These are phyloP conservation scores for Hanseniaspora jakobsenii DNA, from an alignment of 805 yeast genomes.

Conservation along the genomic window DNA sequence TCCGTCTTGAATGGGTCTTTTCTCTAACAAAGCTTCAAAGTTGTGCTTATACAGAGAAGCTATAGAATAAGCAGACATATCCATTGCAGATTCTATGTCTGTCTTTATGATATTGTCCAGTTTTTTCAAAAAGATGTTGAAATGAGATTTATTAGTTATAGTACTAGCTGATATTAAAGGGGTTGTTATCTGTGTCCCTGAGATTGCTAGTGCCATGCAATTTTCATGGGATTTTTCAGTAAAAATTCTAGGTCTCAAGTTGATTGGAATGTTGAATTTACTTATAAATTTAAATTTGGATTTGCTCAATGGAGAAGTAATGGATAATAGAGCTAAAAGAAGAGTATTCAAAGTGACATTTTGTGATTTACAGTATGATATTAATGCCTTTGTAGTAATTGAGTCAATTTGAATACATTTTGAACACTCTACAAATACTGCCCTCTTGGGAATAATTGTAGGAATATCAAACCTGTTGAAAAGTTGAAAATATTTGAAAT, in stretches of 20 bases:
- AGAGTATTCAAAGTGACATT: conserved; percentile 6
- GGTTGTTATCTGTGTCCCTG: conserved; percentile 4
- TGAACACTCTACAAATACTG: neutral
- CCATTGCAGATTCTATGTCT: neutral
- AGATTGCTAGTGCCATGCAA: conserved; percentile 5
- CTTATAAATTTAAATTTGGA: neutral
- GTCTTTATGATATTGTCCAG: neutral
- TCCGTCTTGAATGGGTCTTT: neutral
- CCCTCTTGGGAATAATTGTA: too few relatives aligned
- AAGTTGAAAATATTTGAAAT: too few relatives aligned
- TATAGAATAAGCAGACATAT: conserved; percentile 7
- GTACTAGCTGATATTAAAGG: neutral
- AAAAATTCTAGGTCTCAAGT: conserved; percentile 6
- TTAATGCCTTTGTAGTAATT: neutral
- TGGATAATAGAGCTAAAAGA: neutral
- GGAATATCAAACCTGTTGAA: too few relatives aligned
- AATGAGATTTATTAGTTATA: neutral
- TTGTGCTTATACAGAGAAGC: conserved; percentile 3
- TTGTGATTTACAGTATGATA: neutral
- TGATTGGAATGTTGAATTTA: conserved; percentile 12
- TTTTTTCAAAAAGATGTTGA: neutral
- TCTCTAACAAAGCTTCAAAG: neutral
- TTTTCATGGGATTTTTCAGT: neutral
- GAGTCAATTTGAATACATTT: neutral
- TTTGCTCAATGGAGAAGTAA: neutral